Conservation (phyloP, 257 asterid species). For the Datura wrightii region DNA sequence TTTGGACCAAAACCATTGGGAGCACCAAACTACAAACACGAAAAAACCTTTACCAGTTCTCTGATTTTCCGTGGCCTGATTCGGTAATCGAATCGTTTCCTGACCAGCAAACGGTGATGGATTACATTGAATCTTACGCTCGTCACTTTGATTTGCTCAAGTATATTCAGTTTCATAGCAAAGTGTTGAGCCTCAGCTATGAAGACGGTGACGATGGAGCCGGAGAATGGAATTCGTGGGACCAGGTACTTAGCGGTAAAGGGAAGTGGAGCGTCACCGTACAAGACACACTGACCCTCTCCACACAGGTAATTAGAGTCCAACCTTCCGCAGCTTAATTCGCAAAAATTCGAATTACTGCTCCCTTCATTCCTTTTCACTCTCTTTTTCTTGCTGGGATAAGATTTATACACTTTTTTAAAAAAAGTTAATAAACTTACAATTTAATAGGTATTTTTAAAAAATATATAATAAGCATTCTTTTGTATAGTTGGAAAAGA, state of each 20-base stretch:
- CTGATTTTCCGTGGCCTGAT: slow-evolving; percentile 66
- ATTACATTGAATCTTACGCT: slow-evolving; percentile 50
- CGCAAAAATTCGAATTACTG: too few relatives aligned
- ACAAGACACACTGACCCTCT: slow-evolving; percentile 35
- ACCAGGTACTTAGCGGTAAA: slow-evolving; percentile 40
- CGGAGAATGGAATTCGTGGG: slow-evolving; percentile 43
- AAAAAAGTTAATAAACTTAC: too few relatives aligned
- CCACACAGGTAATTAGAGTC: slow-evolving; percentile 29
- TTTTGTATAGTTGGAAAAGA: too few relatives aligned
- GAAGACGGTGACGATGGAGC: neutral
- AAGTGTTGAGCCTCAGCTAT: slow-evolving; percentile 47
- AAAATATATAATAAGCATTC: too few relatives aligned
- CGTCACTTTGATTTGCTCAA: slow-evolving; percentile 43
- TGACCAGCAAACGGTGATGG: slow-evolving; percentile 36
- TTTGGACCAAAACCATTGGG: slow-evolving; percentile 33
- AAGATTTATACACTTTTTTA: too few relatives aligned
- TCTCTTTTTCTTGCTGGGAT: too few relatives aligned
- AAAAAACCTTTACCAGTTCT: slow-evolving; percentile 46
- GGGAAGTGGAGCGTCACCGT: slow-evolving; percentile 50
- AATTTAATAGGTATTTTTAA: too few relatives aligned
- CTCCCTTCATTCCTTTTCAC: too few relatives aligned
- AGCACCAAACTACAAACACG: slow-evolving; percentile 20
- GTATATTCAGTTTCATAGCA: slow-evolving; percentile 43
- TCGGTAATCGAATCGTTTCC: slow-evolving; percentile 46
- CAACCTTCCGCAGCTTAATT: too few relatives aligned